Conservation (phyloP, 2,329 filamentous ascomycete genomes). For the Aureobasidium leucospermi region DNA sequence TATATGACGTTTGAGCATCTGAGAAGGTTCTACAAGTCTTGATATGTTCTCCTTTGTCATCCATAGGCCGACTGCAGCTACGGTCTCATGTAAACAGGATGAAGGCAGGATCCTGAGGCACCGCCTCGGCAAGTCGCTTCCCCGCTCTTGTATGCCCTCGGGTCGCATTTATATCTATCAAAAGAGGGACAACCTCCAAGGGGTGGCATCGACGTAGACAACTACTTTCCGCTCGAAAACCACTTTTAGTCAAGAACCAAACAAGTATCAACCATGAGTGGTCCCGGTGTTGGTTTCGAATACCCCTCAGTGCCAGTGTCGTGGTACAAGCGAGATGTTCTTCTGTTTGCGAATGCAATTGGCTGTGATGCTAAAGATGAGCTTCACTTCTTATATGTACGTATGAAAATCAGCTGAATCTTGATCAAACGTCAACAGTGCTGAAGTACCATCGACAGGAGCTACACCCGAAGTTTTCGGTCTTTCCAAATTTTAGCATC, state of each 20-base stretch:
- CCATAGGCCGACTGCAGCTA: no score
- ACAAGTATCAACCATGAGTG: slow-evolving; percentile 1
- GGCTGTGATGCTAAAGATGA: slow-evolving; percentile 70
- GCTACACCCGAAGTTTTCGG: slow-evolving; percentile 75
- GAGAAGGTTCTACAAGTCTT: no score
- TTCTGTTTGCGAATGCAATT: slow-evolving; percentile 87
- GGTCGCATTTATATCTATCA: neutral
- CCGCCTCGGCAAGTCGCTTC: slow-evolving; percentile 1
- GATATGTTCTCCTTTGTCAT: no score
- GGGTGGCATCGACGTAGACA: no score
- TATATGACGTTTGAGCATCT: no score
- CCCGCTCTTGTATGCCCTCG: slow-evolving; percentile 3
- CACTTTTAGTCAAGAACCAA: neutral
- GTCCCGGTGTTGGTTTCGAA: slow-evolving; percentile 14
- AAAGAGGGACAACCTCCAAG: no score
- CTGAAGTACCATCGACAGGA: slow-evolving; percentile 48
- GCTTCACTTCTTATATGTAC: slow-evolving; percentile 85
- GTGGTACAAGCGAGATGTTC: slow-evolving; percentile 80
- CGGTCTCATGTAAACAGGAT: no score
- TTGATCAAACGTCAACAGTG: neutral
- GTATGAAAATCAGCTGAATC: slow-evolving; percentile 19
- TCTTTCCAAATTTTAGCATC: slow-evolving; percentile 83
- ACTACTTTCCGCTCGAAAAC: no score
- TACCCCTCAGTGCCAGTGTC: slow-evolving; percentile 43
- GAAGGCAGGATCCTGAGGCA: no score